Evolutionary conservation across 1,284 basidiomycete species (phyloP), one percentile per base, ranked within the genome.

Genomic region (Irpex sp.): DNA sequence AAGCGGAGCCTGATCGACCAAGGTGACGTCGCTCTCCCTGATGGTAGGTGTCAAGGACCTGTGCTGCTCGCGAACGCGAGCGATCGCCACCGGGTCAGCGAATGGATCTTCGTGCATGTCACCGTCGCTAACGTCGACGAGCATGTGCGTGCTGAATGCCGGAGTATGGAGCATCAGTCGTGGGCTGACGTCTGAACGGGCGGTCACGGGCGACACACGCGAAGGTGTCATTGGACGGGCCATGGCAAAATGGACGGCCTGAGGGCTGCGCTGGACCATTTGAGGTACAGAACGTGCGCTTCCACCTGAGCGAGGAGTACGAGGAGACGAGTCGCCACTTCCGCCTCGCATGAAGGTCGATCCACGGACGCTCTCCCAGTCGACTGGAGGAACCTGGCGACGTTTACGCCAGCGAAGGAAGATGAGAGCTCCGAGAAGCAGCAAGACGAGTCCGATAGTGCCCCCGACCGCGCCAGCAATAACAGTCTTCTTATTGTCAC

Each of bases 401-500:
- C 65, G 63, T 4, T 63, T 59, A 47, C 68, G 64, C 18, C 63
- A 36, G 49, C 68, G 68, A 58, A 66, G 39, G 47, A 39, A 62
- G 36, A 65, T 36, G 58, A 67, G 60, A 58, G 64, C 60, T 19
- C 37, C 63, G 36, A 69, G 56, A 42, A 61, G 59, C 48, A 69
- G 59, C 37, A 67, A 36, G 28, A 60, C 39, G 23, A 67, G 56
- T 2, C 64, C 67, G 48, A 63, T 64, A 19, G 65, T 7, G 18
- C 63, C 60, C 0, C 68, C 68, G 16, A 65, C 68, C 21, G 66
- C 64, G 16, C 62, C 59, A n/a, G 62, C 62, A 9, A 63, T 61
- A 14, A 63, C 18, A 10, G 48, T 51, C 5, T 36, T 57, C 23
- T 59, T 58, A 18, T 56, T 63, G 18, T 35, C 47, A 8, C 23